Percentiles rank a stretch among this genome's conserved stretches.
phyloP scores from a whole-genome alignment of 768 basidiomycete genomes.

The Mycena rebaudengoi region DNA sequence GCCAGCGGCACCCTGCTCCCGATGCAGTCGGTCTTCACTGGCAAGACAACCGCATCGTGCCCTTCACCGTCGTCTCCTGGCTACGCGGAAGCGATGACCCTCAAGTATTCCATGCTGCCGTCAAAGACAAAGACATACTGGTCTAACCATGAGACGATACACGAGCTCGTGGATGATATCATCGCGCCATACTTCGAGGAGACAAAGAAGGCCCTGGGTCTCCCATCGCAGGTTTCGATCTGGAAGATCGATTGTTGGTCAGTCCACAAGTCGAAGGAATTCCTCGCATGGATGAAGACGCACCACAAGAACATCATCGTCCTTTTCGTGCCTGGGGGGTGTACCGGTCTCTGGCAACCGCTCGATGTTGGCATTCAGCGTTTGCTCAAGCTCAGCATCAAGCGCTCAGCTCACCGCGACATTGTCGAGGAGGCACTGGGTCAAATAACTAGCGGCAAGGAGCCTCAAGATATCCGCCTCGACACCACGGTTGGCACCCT shows the following conservation, averaged over 20 bases:
- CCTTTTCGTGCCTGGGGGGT: slow-evolving; percentile 32
- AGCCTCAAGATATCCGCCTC: background rate
- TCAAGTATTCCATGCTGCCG: slow-evolving; percentile 30
- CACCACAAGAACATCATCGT: slow-evolving; percentile 34
- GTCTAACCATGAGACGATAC: slow-evolving; percentile 38
- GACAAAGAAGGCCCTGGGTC: slow-evolving; percentile 19
- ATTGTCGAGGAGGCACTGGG: slow-evolving; percentile 25
- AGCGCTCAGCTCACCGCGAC: slow-evolving; percentile 22
- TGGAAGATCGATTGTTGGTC: slow-evolving; percentile 37
- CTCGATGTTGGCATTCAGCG: slow-evolving; percentile 35
- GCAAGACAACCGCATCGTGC: slow-evolving; percentile 33
- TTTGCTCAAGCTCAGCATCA: slow-evolving; percentile 26
- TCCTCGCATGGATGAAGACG: slow-evolving; percentile 36
- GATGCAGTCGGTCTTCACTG: slow-evolving; percentile 48
- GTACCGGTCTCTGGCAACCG: slow-evolving; percentile 34
- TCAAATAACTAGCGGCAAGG: slow-evolving; percentile 26
- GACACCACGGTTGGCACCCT: slow-evolving; percentile 3
- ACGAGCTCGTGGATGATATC: slow-evolving; percentile 30
- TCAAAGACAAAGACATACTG: slow-evolving; percentile 35
- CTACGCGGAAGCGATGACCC: slow-evolving; percentile 31
- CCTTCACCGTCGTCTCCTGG: slow-evolving; percentile 24
- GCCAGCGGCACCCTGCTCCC: slow-evolving; percentile 42
- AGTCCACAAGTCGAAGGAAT: slow-evolving; percentile 39
- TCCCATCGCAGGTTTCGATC: slow-evolving; percentile 24
- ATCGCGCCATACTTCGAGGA: slow-evolving; percentile 37